Conservation (phyloP, 2,329 filamentous ascomycete genomes). For the Ophiostoma pallidulum region DNA sequence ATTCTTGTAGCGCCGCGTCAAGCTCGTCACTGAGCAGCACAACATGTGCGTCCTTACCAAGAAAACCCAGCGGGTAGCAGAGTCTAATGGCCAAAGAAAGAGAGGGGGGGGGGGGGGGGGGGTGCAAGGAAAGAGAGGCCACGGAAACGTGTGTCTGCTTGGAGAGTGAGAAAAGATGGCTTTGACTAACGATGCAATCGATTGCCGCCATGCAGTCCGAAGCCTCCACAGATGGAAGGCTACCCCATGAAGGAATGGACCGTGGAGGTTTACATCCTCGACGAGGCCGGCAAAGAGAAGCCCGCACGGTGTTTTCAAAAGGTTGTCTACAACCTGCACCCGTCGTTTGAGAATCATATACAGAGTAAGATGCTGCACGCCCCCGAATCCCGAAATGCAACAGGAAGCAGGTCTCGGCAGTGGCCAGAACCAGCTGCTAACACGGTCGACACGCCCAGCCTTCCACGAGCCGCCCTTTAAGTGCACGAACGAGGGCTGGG, state of each 20-base stretch:
- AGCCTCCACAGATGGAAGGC: slow-evolving; percentile 71
- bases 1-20: slow-evolving; percentile 67
- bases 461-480: slow-evolving; percentile 80
- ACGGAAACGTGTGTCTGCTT: background rate
- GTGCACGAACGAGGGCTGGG: slow-evolving; percentile 93
- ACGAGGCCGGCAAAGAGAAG: slow-evolving; percentile 76
- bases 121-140: background rate
- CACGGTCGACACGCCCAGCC: too few species aligned
- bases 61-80: too few species aligned
- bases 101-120: background rate
- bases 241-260: slow-evolving; percentile 92
- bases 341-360: slow-evolving; percentile 77
- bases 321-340: slow-evolving; percentile 86
- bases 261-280: slow-evolving; percentile 73
- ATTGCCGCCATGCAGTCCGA: slow-evolving; percentile 46
- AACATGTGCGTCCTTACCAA: slow-evolving; percentile 54
- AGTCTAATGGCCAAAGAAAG: background rate
- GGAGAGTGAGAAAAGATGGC: background rate
- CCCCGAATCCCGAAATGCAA: background rate
- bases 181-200: background rate
- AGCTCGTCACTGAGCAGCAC: slow-evolving; percentile 86
- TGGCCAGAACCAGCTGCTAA: background rate
- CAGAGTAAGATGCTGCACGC: slow-evolving; percentile 56
- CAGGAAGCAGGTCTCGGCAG: too few species aligned
- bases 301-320: slow-evolving; percentile 83